Base-by-base conservation (phyloP, 352 stramenopile genomes). In the Vaucheria bursata region DNA sequence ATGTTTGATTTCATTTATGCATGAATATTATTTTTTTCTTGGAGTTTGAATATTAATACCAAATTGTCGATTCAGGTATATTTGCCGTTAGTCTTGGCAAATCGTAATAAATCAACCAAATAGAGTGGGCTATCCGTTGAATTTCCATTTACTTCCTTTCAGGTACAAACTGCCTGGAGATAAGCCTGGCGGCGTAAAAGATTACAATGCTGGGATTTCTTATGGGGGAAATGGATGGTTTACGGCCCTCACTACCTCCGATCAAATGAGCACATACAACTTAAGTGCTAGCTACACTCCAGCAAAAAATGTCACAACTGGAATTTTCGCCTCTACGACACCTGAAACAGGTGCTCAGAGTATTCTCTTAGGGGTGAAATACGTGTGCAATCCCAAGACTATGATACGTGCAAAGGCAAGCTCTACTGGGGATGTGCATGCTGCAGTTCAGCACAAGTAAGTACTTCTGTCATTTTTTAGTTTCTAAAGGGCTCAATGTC, bases 201-300 rank as follows among this genome's bases (percentile, higher is more conserved):
- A 70, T 0, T 80, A 80, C 75, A 80, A 72, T 53, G 75, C 69
- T 12, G 75, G 75, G 32, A 49, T 72, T 18, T 39, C 75, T 18
- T 76, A 70, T 0, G 75, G 75, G 0, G 53, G 64, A 7, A 40
- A 50, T 7, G 37, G 67, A 36, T 80, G 75, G 75, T 39, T 70
- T 33, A 72, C 75, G n/a, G 67, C 38, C 53, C 75, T 80, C 3
- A 80, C 75, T 31, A 76, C 65, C 75, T 77, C 53, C 33, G 71
- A 80, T 68, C 59, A 79, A 71, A 70, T 80, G 75, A 53, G 68
- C 65, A 80, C 75, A n/a, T 80, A 52, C 75, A 80, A 80, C 75
- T 40, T 72, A 0, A 76, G 65, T 6, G 75, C 65, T 49, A 68
- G 65, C 59, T 80, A 80, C 68, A 50, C 73, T 33, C 39, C 73